Evolutionary conservation across 495 filamentous ascomycete species (phyloP), one percentile per base, ranked within the genome.

Genomic region (Podospora pseudocomata): DNA sequence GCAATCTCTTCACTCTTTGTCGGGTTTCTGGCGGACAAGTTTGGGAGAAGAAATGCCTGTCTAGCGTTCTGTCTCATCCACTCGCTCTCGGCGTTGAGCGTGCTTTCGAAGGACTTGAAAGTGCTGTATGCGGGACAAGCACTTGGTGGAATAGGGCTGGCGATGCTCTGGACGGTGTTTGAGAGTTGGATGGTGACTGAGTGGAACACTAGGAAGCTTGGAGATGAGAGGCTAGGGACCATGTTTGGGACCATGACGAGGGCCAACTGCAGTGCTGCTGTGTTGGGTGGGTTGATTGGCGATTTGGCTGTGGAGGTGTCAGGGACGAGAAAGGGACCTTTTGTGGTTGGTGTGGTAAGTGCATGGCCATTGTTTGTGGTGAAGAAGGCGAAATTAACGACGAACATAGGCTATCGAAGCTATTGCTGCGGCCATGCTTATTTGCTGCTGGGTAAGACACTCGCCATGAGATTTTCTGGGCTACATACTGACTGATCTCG

Each of bases 131-230:
- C 23, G 5, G 55, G 55, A 2, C 55, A 58, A 13, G 55, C 55
- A 18, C 55, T 58, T 15, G 55, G 55, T 20, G 55, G 55, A 4
- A 4, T 58, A 13, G 55, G 55, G 23, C 23, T 58, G 13, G 55
- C 55, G 23, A 58, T 58, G 55, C 23, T 58, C 6, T 58, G 55
- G 55, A 58, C 55, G 0, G 55, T 58, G 9, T 58, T 58, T 58
- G 55, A 58, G 55, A 58, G 55, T 13, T 58, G 55, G 55, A 58
- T 58, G 55, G 55, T 58, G 55, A 58, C 55, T 19, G 55, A 58
- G 55, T 58, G 55, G 55, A 58, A 58, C n/a, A 58, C 55, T 5
- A 19, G 55, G 19, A 26, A 58, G 55, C 23, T 58, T 19, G 55
- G 55, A 11, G 55, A 58, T 58, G 55, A 58, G 55, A 58, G 55